phyloP scores from a whole-genome alignment of 2,329 filamentous ascomycete species.

The Fusarium chlamydosporum region DNA sequence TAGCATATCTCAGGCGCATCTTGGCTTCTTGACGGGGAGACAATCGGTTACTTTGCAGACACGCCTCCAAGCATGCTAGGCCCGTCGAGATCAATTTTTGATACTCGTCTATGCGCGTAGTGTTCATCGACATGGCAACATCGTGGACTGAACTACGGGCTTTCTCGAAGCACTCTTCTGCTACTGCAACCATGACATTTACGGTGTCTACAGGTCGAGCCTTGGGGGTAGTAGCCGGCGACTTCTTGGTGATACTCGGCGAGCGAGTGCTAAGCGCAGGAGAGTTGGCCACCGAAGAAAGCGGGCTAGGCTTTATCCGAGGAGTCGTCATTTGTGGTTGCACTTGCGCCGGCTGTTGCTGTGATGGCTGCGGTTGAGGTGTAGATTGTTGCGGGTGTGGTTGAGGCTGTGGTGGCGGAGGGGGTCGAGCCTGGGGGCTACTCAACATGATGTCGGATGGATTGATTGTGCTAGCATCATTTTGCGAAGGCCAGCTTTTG shows the following conservation, averaged over 20 bases:
- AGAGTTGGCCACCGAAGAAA: slow-evolving; percentile 59
- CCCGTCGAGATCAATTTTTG: slow-evolving; percentile 80
- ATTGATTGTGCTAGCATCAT: slow-evolving; percentile 44
- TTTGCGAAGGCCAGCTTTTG: slow-evolving; percentile 32
- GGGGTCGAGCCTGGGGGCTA: slow-evolving; percentile 33
- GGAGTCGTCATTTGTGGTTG: slow-evolving; percentile 46
- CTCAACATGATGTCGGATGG: slow-evolving; percentile 49
- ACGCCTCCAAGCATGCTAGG: slow-evolving; percentile 78
- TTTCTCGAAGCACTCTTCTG: slow-evolving; percentile 80
- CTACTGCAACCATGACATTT: slow-evolving; percentile 76
- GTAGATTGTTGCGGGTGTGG: slow-evolving; percentile 24
- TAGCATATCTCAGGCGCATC: slow-evolving; percentile 78
- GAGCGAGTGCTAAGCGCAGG: slow-evolving; percentile 59
- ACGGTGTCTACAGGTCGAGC: slow-evolving; percentile 64
- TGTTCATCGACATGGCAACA: slow-evolving; percentile 56
- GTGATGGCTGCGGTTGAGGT: slow-evolving; percentile 26
- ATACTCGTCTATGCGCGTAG: slow-evolving; percentile 72
- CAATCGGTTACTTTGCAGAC: slow-evolving; percentile 72
- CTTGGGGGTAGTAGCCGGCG: slow-evolving; percentile 59
- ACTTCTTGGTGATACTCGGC: slow-evolving; percentile 59
- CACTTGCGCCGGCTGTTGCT: slow-evolving; percentile 22
- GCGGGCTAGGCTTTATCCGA: slow-evolving; percentile 56
- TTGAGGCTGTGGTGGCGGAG: slow-evolving; percentile 31
- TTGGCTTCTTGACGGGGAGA: slow-evolving; percentile 77
- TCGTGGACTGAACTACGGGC: slow-evolving; percentile 71